These are phyloP conservation scores for Hemisphaericaspora subhashii DNA, from an alignment of 1,139 yeast genomes.

Conservation along the genomic window DNA sequence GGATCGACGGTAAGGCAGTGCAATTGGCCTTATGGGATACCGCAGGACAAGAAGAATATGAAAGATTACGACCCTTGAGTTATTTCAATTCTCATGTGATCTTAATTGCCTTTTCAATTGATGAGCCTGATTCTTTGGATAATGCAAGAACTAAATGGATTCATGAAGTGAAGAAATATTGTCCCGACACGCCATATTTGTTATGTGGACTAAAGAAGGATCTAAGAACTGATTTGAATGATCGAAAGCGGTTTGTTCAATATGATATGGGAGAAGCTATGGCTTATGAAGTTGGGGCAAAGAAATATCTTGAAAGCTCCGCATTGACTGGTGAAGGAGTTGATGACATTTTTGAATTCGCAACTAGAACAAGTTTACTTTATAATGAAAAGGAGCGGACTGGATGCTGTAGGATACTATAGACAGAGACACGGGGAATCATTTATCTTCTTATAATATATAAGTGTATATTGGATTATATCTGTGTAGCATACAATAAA, in stretches of 20 bases:
- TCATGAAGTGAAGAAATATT: constrained; percentile 63
- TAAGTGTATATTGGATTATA: background rate
- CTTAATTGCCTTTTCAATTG: constrained; percentile 69
- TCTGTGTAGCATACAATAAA: background rate
- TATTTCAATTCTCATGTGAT: constrained; percentile 76
- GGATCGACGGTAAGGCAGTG: constrained; percentile 90
- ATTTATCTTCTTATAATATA: too few species aligned
- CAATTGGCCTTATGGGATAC: constrained; percentile 94
- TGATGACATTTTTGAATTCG: constrained; percentile 76
- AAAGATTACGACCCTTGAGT: constrained; percentile 77
- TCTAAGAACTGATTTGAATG: constrained; percentile 40
- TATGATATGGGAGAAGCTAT: constrained; percentile 55
- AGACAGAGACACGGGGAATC: constrained; percentile 7
- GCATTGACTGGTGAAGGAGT: constrained; percentile 82
- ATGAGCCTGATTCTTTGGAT: constrained; percentile 66
- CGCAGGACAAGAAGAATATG: constrained; percentile 94
- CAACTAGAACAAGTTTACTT: constrained; percentile 66
- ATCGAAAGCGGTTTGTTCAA: constrained; percentile 46
- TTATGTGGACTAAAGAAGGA: constrained; percentile 74
- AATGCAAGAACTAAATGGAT: constrained; percentile 76
- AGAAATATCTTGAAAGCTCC: constrained; percentile 68
- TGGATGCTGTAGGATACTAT: constrained; percentile 39
- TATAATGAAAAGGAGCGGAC: constrained; percentile 28
- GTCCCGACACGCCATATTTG: constrained; percentile 65
- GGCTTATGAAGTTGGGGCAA: constrained; percentile 69